Percentiles rank a stretch among this genome's conserved stretches.
These are phyloP conservation scores for Juglanconis oblonga DNA, from an alignment of 2,329 filamentous ascomycete genomes.

Conservation along the genomic window DNA sequence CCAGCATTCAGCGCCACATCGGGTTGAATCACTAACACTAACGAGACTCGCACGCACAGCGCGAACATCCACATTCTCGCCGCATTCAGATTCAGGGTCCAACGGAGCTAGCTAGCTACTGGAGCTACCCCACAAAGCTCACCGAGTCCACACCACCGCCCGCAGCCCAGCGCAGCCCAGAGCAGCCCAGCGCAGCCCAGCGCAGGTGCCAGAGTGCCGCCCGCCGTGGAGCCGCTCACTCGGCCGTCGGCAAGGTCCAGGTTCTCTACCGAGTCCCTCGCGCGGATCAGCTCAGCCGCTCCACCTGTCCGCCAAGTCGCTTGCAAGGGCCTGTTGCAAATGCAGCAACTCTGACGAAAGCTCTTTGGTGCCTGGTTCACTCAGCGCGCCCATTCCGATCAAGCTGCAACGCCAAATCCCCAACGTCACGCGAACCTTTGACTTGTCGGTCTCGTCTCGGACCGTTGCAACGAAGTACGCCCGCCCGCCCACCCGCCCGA, in stretches of 20 bases:
- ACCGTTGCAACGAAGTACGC: not conserved
- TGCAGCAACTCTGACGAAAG: slow-evolving; percentile 15
- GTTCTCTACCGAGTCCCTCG: not conserved
- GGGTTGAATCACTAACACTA: too few relatives aligned
- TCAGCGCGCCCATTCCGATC: not conserved
- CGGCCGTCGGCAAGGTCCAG: not conserved
- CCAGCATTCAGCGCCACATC: too few relatives aligned
- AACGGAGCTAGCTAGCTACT: not conserved
- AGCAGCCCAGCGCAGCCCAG: too few relatives aligned
- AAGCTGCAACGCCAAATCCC: slow-evolving; percentile 1
- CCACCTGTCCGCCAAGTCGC: not conserved
- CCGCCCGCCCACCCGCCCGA: not conserved
- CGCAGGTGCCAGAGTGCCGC: too few relatives aligned
- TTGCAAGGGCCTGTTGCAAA: not conserved
- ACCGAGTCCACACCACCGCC: not conserved
- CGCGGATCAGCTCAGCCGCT: not conserved
- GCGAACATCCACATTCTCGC: too few relatives aligned
- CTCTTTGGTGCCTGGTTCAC: slow-evolving; percentile 14
- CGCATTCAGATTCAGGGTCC: not conserved
- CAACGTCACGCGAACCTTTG: slow-evolving; percentile 5
- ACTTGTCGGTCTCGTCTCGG: not conserved
- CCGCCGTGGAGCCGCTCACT: not conserved
- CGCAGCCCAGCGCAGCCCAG: not conserved
- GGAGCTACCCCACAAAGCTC: slow-evolving; percentile 16
- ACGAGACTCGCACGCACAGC: too few relatives aligned